phyloP scores from a whole-genome alignment of 169 alveolate species.

The Cryptosporidium ryanae region DNA sequence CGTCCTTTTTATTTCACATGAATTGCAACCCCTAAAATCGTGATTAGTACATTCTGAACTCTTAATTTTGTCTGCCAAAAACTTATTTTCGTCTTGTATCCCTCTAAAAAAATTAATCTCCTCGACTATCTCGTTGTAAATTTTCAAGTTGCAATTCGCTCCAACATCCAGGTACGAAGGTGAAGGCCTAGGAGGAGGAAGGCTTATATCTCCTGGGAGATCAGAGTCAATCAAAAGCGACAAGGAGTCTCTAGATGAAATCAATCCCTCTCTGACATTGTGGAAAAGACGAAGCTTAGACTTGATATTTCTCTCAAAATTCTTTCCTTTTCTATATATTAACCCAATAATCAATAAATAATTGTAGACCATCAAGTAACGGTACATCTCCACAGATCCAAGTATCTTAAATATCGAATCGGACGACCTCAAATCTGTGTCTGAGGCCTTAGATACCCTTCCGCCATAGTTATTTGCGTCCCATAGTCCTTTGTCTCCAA shows the following conservation, averaged over 20 bases:
- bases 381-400: conserved; percentile 7
- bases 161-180: conserved; percentile 43
- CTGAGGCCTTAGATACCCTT: conserved; percentile 11
- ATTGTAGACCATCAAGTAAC: conserved; percentile 33
- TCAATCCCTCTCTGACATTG: conserved; percentile 20
- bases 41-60: conserved; percentile 12
- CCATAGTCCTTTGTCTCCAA: conserved; percentile 51
- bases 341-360: conserved; percentile 38
- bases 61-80: background rate
- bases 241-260: conserved; percentile 22
- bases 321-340: conserved; percentile 15
- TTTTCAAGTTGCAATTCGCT: conserved; percentile 24
- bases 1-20: conserved; percentile 24
- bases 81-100: conserved; percentile 35
- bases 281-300: conserved; percentile 13
- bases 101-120: conserved; percentile 33
- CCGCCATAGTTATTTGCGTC: conserved; percentile 36
- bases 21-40: conserved; percentile 45
- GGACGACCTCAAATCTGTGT: background rate
- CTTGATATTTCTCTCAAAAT: conserved; percentile 43
- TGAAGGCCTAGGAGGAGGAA: conserved; percentile 38
- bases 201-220: conserved; percentile 13
- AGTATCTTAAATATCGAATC: conserved; percentile 19
- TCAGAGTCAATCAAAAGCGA: conserved; percentile 18
- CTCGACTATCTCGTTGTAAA: background rate